phyloP scores from a whole-genome alignment of 768 basidiomycete species.

The Lentinula raphanica region DNA sequence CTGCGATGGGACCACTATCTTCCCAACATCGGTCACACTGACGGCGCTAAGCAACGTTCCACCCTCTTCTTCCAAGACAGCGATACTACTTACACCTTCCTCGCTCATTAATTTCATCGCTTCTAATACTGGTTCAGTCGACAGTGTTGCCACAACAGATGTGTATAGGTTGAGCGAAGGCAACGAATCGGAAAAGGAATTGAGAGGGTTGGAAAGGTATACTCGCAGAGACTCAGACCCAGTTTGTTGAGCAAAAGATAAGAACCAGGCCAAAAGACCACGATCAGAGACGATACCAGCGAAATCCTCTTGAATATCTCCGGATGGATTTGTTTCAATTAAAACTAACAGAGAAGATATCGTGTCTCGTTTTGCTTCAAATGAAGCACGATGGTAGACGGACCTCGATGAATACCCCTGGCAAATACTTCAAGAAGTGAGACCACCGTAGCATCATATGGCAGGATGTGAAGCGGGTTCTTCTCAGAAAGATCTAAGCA shows the following conservation, averaged over 20 bases:
- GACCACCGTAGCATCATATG: constrained; percentile 58
- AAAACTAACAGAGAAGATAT: constrained; percentile 36
- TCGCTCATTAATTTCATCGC: constrained; percentile 87
- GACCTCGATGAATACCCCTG: constrained; percentile 69
- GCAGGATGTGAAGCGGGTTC: constrained; percentile 64
- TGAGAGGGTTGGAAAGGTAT: constrained; percentile 51
- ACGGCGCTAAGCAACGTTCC: constrained; percentile 67
- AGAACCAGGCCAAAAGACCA: constrained; percentile 65
- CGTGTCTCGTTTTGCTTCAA: neutral
- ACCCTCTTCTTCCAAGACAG: constrained; percentile 63
- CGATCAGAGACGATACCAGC: constrained; percentile 76
- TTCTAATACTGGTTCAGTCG: constrained; percentile 61
- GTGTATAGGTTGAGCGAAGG: constrained; percentile 61
- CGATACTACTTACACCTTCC: constrained; percentile 78
- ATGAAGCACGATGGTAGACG: constrained; percentile 10
- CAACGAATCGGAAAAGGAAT: constrained; percentile 40
- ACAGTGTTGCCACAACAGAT: constrained; percentile 58
- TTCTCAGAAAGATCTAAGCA: constrained; percentile 75
- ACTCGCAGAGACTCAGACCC: constrained; percentile 38
- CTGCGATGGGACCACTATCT: constrained; percentile 76
- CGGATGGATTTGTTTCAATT: constrained; percentile 42
- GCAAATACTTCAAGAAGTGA: constrained; percentile 63
- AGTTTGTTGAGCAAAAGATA: constrained; percentile 43
- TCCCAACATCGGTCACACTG: constrained; percentile 79
- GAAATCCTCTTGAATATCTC: constrained; percentile 30